Percentiles rank a stretch among this genome's conserved stretches.
These are phyloP conservation scores for Nannochloris sp. DNA, from an alignment of 139 green algal species.

Conservation along the genomic window DNA sequence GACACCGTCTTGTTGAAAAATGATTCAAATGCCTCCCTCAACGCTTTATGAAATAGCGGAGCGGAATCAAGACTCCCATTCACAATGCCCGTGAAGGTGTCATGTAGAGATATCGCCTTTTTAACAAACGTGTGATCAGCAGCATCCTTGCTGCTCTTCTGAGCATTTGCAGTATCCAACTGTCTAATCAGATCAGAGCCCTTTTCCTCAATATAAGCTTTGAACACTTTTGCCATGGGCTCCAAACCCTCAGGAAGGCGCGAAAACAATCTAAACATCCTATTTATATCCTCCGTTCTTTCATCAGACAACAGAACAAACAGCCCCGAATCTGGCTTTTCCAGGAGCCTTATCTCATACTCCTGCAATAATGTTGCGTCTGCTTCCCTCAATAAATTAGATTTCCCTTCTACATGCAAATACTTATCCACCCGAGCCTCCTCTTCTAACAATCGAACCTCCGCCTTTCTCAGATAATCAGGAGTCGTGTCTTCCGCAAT, in stretches of 20 bases:
- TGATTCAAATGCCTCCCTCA: conserved; percentile 97
- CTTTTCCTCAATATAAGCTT: conserved; percentile 87
- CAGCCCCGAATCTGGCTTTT: conserved; percentile 90
- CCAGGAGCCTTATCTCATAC: conserved; percentile 78
- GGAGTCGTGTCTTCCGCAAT: conserved; percentile 87
- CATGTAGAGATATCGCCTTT: conserved; percentile 83
- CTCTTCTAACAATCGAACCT: conserved; percentile 79
- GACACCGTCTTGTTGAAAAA: conserved; percentile 98
- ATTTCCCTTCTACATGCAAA: conserved; percentile 75
- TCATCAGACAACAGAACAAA: conserved; percentile 86
- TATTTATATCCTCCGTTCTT: conserved; percentile 86
- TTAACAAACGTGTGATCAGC: conserved; percentile 87
- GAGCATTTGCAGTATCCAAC: conserved; percentile 55
- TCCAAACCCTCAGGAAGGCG: conserved; percentile 85
- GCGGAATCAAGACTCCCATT: conserved; percentile 58
- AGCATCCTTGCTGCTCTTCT: conserved; percentile 44
- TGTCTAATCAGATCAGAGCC: conserved; percentile 74
- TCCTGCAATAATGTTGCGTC: conserved; percentile 81
- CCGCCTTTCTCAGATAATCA: conserved; percentile 92
- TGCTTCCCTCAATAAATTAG: conserved; percentile 77
- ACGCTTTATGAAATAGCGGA: conserved; percentile 90
- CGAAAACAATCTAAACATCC: conserved; percentile 97
- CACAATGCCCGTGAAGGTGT: conserved; percentile 74
- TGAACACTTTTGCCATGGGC: conserved; percentile 86
- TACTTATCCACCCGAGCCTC: conserved; percentile 89